These are phyloP conservation scores for Leishmania major DNA, from an alignment of 208 protist species.

Conservation along the genomic window DNA sequence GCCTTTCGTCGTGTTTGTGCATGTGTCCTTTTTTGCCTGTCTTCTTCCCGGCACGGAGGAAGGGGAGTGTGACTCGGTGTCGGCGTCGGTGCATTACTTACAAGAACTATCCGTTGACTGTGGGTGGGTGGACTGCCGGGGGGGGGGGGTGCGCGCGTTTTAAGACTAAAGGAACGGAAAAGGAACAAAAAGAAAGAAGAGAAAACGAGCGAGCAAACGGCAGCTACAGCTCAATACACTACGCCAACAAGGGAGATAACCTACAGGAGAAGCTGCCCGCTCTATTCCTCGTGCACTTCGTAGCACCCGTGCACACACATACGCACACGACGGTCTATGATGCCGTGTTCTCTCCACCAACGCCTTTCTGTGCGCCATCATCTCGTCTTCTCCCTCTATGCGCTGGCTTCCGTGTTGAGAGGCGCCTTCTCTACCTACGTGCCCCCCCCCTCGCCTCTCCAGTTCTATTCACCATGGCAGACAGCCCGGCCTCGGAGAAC, in stretches of 20 bases:
- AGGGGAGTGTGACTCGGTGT: neutral
- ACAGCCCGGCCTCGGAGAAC: neutral
- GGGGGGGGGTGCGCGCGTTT: neutral
- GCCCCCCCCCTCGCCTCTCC: neutral
- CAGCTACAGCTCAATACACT: neutral
- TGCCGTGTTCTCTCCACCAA: neutral
- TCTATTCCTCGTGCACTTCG: neutral
- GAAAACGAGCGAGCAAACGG: neutral
- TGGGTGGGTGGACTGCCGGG: neutral
- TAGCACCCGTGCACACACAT: neutral
- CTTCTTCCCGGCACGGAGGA: neutral
- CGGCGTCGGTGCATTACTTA: slow-evolving; percentile 18
- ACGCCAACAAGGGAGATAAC: neutral
- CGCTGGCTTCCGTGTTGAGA: neutral
- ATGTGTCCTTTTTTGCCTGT: slow-evolving; percentile 1
- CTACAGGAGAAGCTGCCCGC: neutral
- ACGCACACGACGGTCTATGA: neutral
- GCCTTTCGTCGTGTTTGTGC: neutral
- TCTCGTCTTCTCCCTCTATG: neutral
- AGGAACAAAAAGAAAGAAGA: neutral
- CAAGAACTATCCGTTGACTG: slow-evolving; percentile 4
- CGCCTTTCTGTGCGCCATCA: neutral
- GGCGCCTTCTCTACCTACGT: neutral
- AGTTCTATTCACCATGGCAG: neutral
- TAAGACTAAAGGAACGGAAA: neutral